Conservation (phyloP, 139 green algal species). For the Chlamydomonas applanata region DNA sequence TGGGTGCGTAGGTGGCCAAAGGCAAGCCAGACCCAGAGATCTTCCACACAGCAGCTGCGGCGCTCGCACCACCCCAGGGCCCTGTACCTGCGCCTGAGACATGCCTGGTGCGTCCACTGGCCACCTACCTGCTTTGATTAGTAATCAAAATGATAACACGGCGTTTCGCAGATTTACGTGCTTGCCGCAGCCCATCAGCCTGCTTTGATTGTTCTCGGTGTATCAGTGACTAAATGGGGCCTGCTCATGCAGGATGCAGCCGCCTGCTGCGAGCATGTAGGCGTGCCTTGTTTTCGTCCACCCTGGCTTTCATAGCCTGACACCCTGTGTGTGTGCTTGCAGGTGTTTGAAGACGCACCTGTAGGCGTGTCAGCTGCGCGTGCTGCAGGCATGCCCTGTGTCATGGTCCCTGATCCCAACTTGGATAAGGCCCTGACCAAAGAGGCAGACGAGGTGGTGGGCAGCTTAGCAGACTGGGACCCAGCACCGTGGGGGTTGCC, state of each 20-base stretch:
- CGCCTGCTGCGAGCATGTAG: no score
- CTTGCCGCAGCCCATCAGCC: no score
- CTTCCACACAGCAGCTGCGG: slow-evolving; percentile 58
- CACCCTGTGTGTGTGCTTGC: background rate
- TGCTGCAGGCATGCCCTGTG: slow-evolving; percentile 61
- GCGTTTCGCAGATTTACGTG: no score
- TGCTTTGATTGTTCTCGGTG: no score
- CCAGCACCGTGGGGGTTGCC: slow-evolving; percentile 17
- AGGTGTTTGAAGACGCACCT: slow-evolving; percentile 85
- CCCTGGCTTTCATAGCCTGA: no score
- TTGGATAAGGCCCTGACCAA: background rate
- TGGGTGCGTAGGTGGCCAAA: background rate
- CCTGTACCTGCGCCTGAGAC: no score
- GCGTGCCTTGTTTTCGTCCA: no score
- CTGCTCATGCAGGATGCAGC: no score
- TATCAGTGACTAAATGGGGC: no score
- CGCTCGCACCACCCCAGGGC: slow-evolving; percentile 23
- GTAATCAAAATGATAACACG: no score
- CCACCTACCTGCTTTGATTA: no score
- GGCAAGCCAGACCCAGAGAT: slow-evolving; percentile 85
- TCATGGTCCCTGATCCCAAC: slow-evolving; percentile 42
- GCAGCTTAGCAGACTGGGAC: slow-evolving; percentile 40
- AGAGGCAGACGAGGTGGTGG: slow-evolving; percentile 21
- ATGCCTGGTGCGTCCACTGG: no score
- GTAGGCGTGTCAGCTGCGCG: slow-evolving; percentile 62